Evolutionary conservation across 805 yeast genomes (phyloP).

Genomic region (Candida silvicultrix): DNA sequence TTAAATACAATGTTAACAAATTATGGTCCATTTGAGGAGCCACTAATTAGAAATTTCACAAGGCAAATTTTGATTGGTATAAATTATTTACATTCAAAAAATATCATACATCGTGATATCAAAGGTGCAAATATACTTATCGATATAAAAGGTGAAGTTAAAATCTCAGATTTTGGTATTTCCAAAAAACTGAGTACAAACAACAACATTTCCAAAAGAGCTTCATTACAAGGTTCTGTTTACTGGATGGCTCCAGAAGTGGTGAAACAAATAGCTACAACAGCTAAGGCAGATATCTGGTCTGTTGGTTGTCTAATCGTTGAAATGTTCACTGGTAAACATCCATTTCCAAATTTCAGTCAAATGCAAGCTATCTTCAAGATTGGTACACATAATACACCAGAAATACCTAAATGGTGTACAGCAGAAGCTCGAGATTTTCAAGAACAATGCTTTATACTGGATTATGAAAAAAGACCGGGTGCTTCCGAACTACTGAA

Average conservation of each 20-base stretch:
- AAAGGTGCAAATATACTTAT: conserved; percentile 85
- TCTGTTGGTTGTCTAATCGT: conserved; percentile 90
- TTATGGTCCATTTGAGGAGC: conserved; percentile 79
- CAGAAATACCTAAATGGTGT: conserved; percentile 71
- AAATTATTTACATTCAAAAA: conserved; percentile 64
- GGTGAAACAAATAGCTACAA: conserved; percentile 86
- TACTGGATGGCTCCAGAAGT: conserved; percentile 99
- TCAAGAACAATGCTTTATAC: conserved; percentile 58
- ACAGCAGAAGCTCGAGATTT: conserved; percentile 66
- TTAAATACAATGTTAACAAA: conserved; percentile 63
- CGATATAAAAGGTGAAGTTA: conserved; percentile 74
- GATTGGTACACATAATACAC: conserved; percentile 81
- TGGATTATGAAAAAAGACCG: conserved; percentile 71
- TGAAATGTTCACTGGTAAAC: conserved; percentile 94
- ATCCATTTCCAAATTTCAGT: conserved; percentile 90
- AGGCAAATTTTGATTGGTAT: conserved; percentile 74
- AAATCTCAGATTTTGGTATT: conserved; percentile 84
- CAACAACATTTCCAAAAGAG: conserved; percentile 43
- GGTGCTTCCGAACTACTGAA: conserved; percentile 61
- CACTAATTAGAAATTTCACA: conserved; percentile 63
- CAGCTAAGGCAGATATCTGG: conserved; percentile 95
- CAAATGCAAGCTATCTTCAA: conserved; percentile 97
- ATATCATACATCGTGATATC: conserved; percentile 80
- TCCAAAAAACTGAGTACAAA: conserved; percentile 60
- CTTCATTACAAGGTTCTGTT: conserved; percentile 88